Conservation (phyloP, 2,329 filamentous ascomycete genomes). For the Fusarium sp. region DNA sequence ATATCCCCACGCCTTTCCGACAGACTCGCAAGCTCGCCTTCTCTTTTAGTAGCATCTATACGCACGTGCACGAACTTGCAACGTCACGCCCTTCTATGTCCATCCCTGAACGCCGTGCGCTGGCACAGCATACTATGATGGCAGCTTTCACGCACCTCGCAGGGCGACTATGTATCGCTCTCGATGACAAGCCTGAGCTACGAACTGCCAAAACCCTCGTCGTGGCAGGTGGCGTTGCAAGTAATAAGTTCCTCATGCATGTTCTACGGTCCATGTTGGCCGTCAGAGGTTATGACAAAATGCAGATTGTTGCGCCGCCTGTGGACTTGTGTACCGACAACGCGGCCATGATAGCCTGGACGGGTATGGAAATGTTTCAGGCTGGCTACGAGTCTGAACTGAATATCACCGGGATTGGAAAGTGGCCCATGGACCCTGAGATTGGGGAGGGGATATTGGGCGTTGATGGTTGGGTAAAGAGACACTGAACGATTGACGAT, state of each 20-base stretch:
- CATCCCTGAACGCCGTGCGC: constrained; percentile 69
- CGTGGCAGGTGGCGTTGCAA: constrained; percentile 89
- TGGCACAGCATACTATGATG: constrained; percentile 81
- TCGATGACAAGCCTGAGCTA: constrained; percentile 55
- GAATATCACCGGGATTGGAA: constrained; percentile 68
- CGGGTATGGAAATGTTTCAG: constrained; percentile 91
- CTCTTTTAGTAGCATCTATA: constrained; percentile 77
- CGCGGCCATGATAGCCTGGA: constrained; percentile 97
- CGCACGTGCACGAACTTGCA: constrained; percentile 60
- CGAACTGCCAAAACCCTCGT: constrained; percentile 72
- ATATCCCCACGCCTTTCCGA: constrained; percentile 73
- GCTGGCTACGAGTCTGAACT: constrained; percentile 76
- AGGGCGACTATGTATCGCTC: constrained; percentile 76
- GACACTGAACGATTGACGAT: constrained; percentile 13
- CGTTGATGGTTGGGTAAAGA: constrained; percentile 59
- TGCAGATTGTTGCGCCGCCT: constrained; percentile 80
- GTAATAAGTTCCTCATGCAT: constrained; percentile 81
- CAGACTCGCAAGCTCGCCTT: constrained; percentile 69
- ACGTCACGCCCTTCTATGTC: constrained; percentile 56
- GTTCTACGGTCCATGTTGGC: constrained; percentile 70
- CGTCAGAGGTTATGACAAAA: constrained; percentile 70
- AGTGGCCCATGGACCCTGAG: constrained; percentile 79
- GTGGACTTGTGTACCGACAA: constrained; percentile 88
- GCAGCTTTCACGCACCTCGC: constrained; percentile 89
- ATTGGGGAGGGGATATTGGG: constrained; percentile 72